Base-by-base conservation (phyloP, 2,329 filamentous ascomycete species). In the Neophaeococcomyces mojaviensis region DNA sequence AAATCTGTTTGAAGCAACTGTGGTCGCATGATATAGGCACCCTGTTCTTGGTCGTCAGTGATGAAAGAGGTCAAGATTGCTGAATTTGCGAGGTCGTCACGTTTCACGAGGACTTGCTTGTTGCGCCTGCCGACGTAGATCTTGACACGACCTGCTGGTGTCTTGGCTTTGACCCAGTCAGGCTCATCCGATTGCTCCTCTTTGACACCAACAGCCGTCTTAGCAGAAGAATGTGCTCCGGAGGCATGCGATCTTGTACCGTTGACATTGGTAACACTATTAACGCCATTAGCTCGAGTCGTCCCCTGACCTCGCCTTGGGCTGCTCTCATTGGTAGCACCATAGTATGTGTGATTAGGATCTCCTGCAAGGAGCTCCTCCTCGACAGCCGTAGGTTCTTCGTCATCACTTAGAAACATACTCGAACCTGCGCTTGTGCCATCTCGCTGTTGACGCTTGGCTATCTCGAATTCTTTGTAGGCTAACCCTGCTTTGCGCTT, bases 1-100 rank as follows among this genome's bases (percentile, higher is more conserved):
- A 44, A 34, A 16, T 47, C 31, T 19, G 51, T 47, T 20, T 40
- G 42, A 9, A 46, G 39, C 15, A 55, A 44, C 30, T 41, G 32
- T 32, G 53, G 53, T 24, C 53, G 51, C 53, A 54, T 55, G 44
- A 54, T 52, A 36, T 44, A 55, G 9, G 49, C 30, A 13, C 44
- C 38, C 9, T 50, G 42, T 3, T 41, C 19, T 10, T 30, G 22
- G 13, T 34, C 35, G 13, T 49, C 31, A 26, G 28, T 42, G 15
- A 54, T 39, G 9, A 48, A 34, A 3, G 46, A 35, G 31, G 49
- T 49, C 12, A 53, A 42, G 7, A 51, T 39, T 9, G 48, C 39
- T 18, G 54, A 53, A 31, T 54, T 53, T n/a, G 46, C 37, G 6
- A 56, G 48, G 16, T 47, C 43, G 31, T 45, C 26, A 18, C 53